Evolutionary conservation across 345 rosid genomes (phyloP), one percentile per base, ranked within the genome.

Genomic region (Eucalyptus pumila): DNA sequence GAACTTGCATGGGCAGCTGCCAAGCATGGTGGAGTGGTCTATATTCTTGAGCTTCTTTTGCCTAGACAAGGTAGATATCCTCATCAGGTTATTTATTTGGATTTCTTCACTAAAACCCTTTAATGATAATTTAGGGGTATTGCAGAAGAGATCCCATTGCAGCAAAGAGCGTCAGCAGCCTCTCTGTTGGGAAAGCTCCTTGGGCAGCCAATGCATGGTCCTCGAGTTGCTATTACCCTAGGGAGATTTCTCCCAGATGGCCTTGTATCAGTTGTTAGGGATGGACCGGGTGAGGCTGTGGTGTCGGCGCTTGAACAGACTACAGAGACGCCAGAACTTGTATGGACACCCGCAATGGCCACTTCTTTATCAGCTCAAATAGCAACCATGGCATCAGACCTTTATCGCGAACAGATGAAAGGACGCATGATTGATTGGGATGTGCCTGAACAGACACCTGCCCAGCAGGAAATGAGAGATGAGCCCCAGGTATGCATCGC

Each of bases 1-100:
- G 99, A 98, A 93, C 99, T 98, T 92, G 99, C 99, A 88, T 98
- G 99, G 99, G 96, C 99, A 86, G 98, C 98, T 93, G 99, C 99
- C 90, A 98, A 96, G 95, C 98, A 97, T 93, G 99, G 99, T 34
- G 99, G 99, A 88, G 99, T 97, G 81, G 96, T 98, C 88, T 98
- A 97, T 94, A 97, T 98, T 90, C 96, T 98, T 89, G 97, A 97
- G 93, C 99, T 98, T 93, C 95, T 98, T 87, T 93, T 98, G 87
- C 99, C 99, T 91, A 90, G 93, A 90, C 98, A 96, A 93, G 94
- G 99, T 98, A 94, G 92, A 80, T 44, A 89, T 92, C 67, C 89
- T 90, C 88, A 45, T 80, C 89, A 16, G 30, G 65, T 86, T 52
- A 47, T 50, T 85, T 80, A 88, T 60, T 86, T 90, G 86, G 51